phyloP scores from a whole-genome alignment of 2,329 filamentous ascomycete genomes.

The Colletotrichum sp. region DNA sequence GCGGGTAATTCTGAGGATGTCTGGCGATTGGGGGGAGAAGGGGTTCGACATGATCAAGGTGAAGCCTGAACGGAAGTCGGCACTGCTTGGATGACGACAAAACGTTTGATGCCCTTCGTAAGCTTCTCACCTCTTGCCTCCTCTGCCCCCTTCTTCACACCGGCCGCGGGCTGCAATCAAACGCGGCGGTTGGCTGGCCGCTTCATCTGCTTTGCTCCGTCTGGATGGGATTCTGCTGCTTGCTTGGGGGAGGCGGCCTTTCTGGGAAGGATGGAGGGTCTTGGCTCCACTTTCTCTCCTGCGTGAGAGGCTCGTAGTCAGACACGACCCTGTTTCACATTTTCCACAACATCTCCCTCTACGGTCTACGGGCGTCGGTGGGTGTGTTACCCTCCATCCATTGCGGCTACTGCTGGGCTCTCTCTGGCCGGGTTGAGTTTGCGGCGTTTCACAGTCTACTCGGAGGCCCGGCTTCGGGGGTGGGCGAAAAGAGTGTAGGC shows the following conservation, averaged over 20 bases:
- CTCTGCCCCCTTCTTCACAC: not conserved
- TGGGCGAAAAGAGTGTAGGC: not conserved
- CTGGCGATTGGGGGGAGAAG: not conserved
- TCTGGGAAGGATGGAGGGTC: not conserved
- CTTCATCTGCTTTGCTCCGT: not conserved
- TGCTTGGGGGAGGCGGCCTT: not conserved
- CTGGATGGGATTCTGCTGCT: not conserved
- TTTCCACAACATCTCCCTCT: not conserved
- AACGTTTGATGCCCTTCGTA: not conserved
- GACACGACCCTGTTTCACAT: conserved; percentile 18
- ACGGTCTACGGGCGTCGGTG: not conserved
- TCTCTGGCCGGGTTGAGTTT: not conserved
- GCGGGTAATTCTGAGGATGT: not conserved
- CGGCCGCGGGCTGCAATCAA: not conserved
- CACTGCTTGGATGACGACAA: not conserved
- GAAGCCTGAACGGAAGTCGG: not conserved
- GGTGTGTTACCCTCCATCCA: not conserved
- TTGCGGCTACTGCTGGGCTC: not conserved
- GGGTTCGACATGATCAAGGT: not conserved
- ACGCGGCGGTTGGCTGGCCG: not conserved
- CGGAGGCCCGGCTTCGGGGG: not conserved
- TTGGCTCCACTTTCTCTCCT: conserved; percentile 18
- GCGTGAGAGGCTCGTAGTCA: conserved; percentile 12
- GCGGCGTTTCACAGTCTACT: conserved; percentile 7
- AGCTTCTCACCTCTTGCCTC: not conserved